Percentiles rank a stretch among this genome's conserved stretches.
These are phyloP conservation scores for Triticum urartu DNA, from an alignment of 176 grass and related monocot genomes.

Conservation along the genomic window DNA sequence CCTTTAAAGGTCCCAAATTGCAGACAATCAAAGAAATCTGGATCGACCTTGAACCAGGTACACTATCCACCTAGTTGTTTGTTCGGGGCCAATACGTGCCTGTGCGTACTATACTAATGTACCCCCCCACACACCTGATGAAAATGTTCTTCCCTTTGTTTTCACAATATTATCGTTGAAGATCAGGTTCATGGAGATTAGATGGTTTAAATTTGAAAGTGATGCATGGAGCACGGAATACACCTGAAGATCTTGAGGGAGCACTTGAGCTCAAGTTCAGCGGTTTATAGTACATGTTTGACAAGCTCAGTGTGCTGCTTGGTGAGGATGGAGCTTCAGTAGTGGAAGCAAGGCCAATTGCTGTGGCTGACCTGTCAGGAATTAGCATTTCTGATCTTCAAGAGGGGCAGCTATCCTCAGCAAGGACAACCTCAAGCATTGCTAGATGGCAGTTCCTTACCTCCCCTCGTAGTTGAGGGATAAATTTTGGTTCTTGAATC, in stretches of 20 bases:
- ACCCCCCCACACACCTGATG: too few species aligned
- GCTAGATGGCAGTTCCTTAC: too few species aligned
- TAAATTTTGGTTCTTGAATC: too few species aligned
- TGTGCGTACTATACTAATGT: background rate
- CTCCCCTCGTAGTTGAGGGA: too few species aligned
- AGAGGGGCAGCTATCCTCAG: conserved; percentile 32
- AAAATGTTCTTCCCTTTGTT: background rate
- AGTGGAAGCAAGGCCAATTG: conserved; percentile 52
- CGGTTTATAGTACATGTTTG: conserved; percentile 60
- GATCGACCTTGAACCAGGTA: conserved; percentile 96
- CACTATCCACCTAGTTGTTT: background rate
- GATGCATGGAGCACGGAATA: conserved; percentile 43
- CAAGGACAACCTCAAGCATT: background rate
- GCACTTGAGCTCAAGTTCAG: conserved; percentile 40
- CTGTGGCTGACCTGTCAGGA: conserved; percentile 41
- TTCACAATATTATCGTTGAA: conserved; percentile 36
- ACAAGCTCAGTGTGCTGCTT: conserved; percentile 43
- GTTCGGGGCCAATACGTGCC: background rate
- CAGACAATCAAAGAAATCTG: conserved; percentile 72
- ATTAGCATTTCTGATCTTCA: conserved; percentile 47
- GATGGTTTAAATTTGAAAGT: conserved; percentile 68
- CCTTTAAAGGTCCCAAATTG: conserved; percentile 65
- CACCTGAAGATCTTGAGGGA: conserved; percentile 24
- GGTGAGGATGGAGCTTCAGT: conserved; percentile 67
- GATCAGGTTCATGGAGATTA: conserved; percentile 91